Percentiles rank a stretch among this genome's conserved stretches.
Evolutionary conservation across 805 yeast genomes (phyloP).

Genomic region (Monosporozyma aerobia): DNA sequence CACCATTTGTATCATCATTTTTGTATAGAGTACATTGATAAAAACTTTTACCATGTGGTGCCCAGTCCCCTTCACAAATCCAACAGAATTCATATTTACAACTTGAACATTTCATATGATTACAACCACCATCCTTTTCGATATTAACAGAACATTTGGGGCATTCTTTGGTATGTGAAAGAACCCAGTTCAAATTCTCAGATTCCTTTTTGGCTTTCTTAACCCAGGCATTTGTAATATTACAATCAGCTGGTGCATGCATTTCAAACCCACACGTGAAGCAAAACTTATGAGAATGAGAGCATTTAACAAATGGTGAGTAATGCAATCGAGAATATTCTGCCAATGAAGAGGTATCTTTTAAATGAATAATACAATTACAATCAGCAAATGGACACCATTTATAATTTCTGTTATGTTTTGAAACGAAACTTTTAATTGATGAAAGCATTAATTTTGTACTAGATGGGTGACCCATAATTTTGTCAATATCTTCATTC

Average conservation of each 20-base stretch:
- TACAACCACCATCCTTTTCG: conserved; percentile 94
- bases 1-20: conserved; percentile 30
- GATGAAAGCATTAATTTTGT: conserved; percentile 29
- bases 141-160: conserved; percentile 73
- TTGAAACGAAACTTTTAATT: conserved; percentile 43
- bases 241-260: conserved; percentile 82
- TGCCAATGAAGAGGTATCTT: conserved; percentile 20
- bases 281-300: conserved; percentile 64
- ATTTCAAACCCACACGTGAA: conserved; percentile 63
- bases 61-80: conserved; percentile 81
- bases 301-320: conserved; percentile 65
- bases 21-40: conserved; percentile 61
- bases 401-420: conserved; percentile 39
- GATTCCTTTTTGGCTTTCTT: conserved; percentile 76
- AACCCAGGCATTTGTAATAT: conserved; percentile 60
- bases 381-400: conserved; percentile 90
- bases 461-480: conserved; percentile 30
- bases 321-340: conserved; percentile 23
- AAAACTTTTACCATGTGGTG: conserved; percentile 49
- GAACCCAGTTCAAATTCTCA: conserved; percentile 81
- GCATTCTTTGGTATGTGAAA: conserved; percentile 75
- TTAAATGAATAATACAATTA: conserved; percentile 42
- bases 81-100: conserved; percentile 84
- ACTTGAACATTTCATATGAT: conserved; percentile 83
- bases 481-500: conserved; percentile 34